Conservation (phyloP, 495 filamentous ascomycete genomes). For the Penicillium malachiteum region DNA sequence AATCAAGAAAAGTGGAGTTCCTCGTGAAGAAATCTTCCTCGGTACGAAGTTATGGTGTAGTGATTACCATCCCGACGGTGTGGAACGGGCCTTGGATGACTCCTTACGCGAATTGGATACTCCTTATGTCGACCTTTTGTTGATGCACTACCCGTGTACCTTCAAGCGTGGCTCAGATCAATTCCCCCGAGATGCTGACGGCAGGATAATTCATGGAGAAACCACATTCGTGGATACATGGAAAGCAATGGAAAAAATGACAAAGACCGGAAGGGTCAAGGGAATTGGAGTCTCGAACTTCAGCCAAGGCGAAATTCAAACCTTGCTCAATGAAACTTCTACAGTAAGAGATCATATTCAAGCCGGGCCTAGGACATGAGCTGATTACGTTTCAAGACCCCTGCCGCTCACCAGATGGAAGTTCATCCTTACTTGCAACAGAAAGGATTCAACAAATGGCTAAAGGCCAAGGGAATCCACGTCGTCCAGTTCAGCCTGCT, state of each 20-base stretch:
- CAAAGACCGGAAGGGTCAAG: conserved; percentile 51
- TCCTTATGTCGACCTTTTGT: conserved; percentile 65
- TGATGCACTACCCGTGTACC: conserved; percentile 64
- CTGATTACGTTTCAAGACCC: conserved; percentile 28
- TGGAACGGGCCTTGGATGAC: conserved; percentile 53
- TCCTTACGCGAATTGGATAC: conserved; percentile 59
- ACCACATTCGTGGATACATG: conserved; percentile 46
- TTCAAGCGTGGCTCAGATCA: conserved; percentile 34
- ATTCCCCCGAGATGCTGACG: conserved; percentile 39
- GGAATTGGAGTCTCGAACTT: conserved; percentile 81
- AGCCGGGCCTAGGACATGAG: conserved; percentile 41
- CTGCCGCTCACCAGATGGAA: conserved; percentile 67
- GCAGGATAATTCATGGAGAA: conserved; percentile 33
- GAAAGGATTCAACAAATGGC: conserved; percentile 52
- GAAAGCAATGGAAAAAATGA: conserved; percentile 61
- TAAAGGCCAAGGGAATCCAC: conserved; percentile 53
- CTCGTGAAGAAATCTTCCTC: conserved; percentile 28
- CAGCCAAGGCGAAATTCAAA: conserved; percentile 65
- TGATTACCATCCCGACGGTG: conserved; percentile 59
- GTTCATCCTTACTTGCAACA: conserved; percentile 60
- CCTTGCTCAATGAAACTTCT: conserved; percentile 56
- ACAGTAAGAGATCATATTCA: conserved; percentile 60
- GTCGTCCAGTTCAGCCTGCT: conserved; percentile 64
- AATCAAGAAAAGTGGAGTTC: conserved; percentile 50
- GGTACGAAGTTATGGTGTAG: conserved; percentile 66